Base-by-base conservation (phyloP, 192 early-diverging fungal species). In the Linnemannia exigua region DNA sequence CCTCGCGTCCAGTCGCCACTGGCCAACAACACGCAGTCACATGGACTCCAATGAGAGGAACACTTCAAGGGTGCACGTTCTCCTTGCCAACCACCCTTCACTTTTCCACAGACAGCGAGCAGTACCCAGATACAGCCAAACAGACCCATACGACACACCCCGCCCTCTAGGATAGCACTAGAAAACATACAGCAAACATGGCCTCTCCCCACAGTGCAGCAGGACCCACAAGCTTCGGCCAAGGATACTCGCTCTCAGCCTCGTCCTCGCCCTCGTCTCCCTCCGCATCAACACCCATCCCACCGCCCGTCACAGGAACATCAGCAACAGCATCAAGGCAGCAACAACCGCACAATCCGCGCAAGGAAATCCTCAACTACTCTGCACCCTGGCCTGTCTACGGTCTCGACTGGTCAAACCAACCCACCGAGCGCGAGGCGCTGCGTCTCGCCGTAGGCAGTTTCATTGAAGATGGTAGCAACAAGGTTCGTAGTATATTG, bases 381-480 rank as follows among this genome's bases (percentile, higher is more conserved):
- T 90, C 90, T 71, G 95, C 98, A 5, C 91, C 94, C 36, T 97
- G 94, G 92, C 93, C 95, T 1, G 93, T 98, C 11, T 99, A 98
- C 87, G 96, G 93, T 3, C 91, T 98, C 50, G 93, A 96, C 78
- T 99, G 98, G 98, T 94, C 88, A 28, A 93, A 95, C 74, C 89
- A 89, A 61, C 93, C 90, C 12, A 90, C 89, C 1, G 91, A 93
- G 58, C 88, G 91, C 61, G 88, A 89, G 76, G 84, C 94, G 67
- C 97, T 97, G 82, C 90, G 97, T 70, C 89, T 99, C 66, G 97
- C 95, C 3, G 82, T 97, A 37, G 94, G 97, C 72, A 95, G 95
- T 81, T 95, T 96, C 69, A 89, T 94, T 22, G 96, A 96, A 75
- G 93, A 94, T 79, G 89, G 89, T 35, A 88, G 82, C 12, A 97